Evolutionary conservation across 176 grass and related monocot genomes (phyloP).

Genomic region (Oryza nivara): DNA sequence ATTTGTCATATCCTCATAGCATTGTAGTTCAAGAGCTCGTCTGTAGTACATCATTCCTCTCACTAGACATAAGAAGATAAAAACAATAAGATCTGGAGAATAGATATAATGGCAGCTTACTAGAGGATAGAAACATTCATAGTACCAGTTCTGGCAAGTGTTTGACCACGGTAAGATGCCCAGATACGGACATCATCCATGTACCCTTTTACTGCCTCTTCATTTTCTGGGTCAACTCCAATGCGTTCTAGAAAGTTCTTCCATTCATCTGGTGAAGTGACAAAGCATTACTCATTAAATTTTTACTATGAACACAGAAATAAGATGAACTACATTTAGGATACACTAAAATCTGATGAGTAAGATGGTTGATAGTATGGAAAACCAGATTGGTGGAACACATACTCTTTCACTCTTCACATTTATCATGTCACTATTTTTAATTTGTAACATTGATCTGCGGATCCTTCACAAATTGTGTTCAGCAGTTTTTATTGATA

Average conservation of each 20-base stretch:
- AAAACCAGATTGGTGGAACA: background rate
- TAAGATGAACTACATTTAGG: constrained; percentile 18
- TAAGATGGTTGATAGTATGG: background rate
- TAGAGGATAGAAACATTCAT: constrained; percentile 36
- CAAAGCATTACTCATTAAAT: constrained; percentile 32
- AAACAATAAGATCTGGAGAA: constrained; percentile 31
- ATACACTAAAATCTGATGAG: background rate
- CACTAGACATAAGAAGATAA: constrained; percentile 49
- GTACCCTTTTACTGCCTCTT: constrained; percentile 29
- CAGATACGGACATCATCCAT: constrained; percentile 69
- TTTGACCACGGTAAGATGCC: constrained; percentile 80
- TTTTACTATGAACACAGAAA: constrained; percentile 16
- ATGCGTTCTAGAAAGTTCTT: constrained; percentile 68
- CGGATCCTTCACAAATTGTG: background rate
- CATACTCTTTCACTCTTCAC: background rate
- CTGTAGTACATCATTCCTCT: constrained; percentile 92
- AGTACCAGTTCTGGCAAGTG: constrained; percentile 77
- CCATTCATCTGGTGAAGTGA: constrained; percentile 66
- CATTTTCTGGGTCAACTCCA: constrained; percentile 42
- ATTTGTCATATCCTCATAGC: constrained; percentile 51
- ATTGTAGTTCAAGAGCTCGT: constrained; percentile 66
- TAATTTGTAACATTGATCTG: background rate
- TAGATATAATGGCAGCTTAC: constrained; percentile 21
- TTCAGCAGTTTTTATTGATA: background rate
- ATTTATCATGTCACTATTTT: background rate